Conservation (phyloP, 1,284 basidiomycete species). For the Puccinia horiana region DNA sequence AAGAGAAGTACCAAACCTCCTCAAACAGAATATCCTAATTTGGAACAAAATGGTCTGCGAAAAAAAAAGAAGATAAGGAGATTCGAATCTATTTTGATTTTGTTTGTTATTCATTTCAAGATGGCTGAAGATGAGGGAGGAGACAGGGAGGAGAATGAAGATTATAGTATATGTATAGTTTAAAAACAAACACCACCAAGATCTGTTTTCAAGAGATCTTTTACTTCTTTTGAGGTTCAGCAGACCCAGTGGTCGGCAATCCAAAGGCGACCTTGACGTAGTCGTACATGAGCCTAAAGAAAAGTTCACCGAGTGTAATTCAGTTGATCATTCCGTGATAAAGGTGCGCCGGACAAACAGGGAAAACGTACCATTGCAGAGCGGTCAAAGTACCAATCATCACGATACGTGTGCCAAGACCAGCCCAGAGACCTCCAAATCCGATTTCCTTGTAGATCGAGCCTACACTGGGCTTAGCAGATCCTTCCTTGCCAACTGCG, state of each 20-base stretch:
- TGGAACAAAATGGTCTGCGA: too few species aligned
- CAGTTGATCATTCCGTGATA: neutral
- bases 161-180: neutral
- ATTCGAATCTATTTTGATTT: too few species aligned
- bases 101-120: neutral
- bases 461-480: constrained; percentile 56
- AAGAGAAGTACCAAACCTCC: too few species aligned
- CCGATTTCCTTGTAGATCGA: constrained; percentile 57
- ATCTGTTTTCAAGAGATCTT: neutral
- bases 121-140: neutral
- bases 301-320: neutral
- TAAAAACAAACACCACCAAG: neutral
- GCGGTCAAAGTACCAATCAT: constrained; percentile 57
- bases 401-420: constrained; percentile 55
- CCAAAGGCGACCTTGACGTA: constrained; percentile 53
- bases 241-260: constrained; percentile 54
- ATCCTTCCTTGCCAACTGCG: constrained; percentile 55
- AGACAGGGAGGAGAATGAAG: neutral
- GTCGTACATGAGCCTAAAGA: constrained; percentile 55
- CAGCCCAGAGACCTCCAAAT: constrained; percentile 57
- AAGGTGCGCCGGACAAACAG: neutral
- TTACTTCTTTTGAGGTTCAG: constrained; percentile 51
- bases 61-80: too few species aligned
- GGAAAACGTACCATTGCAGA: constrained; percentile 53
- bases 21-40: too few species aligned